These are phyloP conservation scores for Hyaloscypha variabilis DNA, from an alignment of 495 filamentous ascomycete species.

Conservation along the genomic window DNA sequence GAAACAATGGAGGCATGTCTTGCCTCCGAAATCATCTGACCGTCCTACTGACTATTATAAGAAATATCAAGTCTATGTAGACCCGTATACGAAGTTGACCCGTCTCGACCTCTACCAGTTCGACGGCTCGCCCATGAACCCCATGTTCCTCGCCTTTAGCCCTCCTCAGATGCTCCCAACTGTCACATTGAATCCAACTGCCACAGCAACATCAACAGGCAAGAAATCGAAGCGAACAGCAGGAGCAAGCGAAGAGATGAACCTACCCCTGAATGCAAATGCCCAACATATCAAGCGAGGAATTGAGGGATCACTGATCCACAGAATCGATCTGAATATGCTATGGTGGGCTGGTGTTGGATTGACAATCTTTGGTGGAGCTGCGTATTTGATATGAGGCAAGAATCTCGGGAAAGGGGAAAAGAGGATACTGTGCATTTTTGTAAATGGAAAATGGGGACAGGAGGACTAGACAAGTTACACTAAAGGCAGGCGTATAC, in stretches of 20 bases:
- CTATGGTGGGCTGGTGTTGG: slow-evolving; percentile 74
- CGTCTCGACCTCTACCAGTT: slow-evolving; percentile 68
- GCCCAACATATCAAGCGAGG: slow-evolving; percentile 34
- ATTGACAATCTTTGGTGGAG: slow-evolving; percentile 65
- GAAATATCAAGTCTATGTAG: slow-evolving; percentile 63
- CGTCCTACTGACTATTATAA: slow-evolving; percentile 33
- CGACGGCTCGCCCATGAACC: slow-evolving; percentile 70
- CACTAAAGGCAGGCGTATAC: not conserved
- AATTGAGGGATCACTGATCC: slow-evolving; percentile 35
- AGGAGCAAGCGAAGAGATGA: slow-evolving; percentile 9
- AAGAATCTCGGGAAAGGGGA: not conserved
- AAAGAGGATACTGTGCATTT: slow-evolving; percentile 1
- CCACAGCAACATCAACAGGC: slow-evolving; percentile 35
- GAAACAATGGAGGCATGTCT: slow-evolving; percentile 43
- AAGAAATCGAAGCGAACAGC: slow-evolving; percentile 31
- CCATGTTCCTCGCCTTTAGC: slow-evolving; percentile 70
- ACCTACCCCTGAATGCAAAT: slow-evolving; percentile 43
- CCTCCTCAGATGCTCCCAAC: slow-evolving; percentile 80
- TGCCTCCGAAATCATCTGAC: not conserved
- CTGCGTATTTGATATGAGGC: slow-evolving; percentile 43
- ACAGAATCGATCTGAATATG: slow-evolving; percentile 56
- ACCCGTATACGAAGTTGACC: slow-evolving; percentile 62
- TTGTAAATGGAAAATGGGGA: not conserved
- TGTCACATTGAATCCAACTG: slow-evolving; percentile 63
- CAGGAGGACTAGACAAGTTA: not conserved